phyloP scores from a whole-genome alignment of 2,329 filamentous ascomycete species.

The Alternaria sp. region DNA sequence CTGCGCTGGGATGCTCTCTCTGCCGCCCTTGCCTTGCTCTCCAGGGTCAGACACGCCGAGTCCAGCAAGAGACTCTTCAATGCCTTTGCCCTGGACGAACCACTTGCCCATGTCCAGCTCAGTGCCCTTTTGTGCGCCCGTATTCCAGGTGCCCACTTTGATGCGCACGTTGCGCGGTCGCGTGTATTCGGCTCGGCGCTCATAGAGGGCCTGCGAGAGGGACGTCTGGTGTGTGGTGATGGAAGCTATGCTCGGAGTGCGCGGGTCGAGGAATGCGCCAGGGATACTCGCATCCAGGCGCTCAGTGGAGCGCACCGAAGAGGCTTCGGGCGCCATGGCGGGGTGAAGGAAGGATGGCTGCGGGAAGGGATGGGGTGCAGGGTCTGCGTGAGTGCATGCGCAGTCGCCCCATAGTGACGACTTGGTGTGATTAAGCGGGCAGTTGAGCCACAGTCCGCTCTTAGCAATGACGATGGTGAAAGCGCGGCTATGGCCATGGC shows the following conservation, averaged over 20 bases:
- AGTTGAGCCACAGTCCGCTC: conserved; percentile 23
- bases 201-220: conserved; percentile 69
- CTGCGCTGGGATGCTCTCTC: conserved; percentile 59
- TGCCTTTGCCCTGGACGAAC: conserved; percentile 81
- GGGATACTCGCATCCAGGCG: conserved; percentile 57
- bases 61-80: conserved; percentile 69
- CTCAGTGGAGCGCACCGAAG: conserved; percentile 39
- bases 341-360: conserved; percentile 19
- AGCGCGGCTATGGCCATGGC: conserved; percentile 9
- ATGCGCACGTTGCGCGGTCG: conserved; percentile 77
- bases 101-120: conserved; percentile 88
- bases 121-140: conserved; percentile 81
- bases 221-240: conserved; percentile 55
- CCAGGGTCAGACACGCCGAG: conserved; percentile 49
- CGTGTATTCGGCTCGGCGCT: conserved; percentile 80
- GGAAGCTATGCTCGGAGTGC: conserved; percentile 32
- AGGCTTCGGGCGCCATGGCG: conserved; percentile 40
- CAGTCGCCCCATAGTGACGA: conserved; percentile 20
- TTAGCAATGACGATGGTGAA: conserved; percentile 25
- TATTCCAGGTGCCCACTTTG: conserved; percentile 96
- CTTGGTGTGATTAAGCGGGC: conserved; percentile 18
- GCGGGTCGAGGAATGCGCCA: conserved; percentile 58
- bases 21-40: conserved; percentile 46
- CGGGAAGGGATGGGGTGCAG: conserved; percentile 1
- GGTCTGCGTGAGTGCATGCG: conserved; percentile 2